Base-by-base conservation (phyloP, 2,329 filamentous ascomycete species). In the Anisogramma anomala region DNA sequence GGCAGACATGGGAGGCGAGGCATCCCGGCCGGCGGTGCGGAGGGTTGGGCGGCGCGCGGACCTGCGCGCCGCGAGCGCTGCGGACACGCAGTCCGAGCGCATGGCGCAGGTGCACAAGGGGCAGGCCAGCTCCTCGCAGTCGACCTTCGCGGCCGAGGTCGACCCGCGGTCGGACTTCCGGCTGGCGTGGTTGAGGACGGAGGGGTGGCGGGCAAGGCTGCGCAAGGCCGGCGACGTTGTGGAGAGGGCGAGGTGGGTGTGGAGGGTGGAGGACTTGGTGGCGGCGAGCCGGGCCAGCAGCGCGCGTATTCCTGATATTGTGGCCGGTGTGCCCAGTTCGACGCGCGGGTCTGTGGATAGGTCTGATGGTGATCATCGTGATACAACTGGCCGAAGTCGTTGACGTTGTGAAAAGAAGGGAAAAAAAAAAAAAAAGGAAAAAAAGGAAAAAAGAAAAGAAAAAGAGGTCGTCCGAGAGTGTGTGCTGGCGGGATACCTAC, bases 171-270 rank as follows among this genome's bases (percentile, higher is more conserved):
- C 41, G 6, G 53, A 56, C 0, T 58, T 50, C 34, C 54, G 61
- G 8, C 50, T 62, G 15, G 56, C 62, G 2, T 65, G 61, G 60
- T 42, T 61, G 27, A 62, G 54, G 41, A 56, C 56, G 2, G 54
- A 63, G 41, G 62, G 62, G 2, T 64, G 62, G 62, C 53, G 59
- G 15, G 53, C 53, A 27, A 50, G 54, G 37, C 43, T 64, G 19
- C 49, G 51, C 4, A 53, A 49, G 31, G 54, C 55, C 3, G 54
- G 56, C 2, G 57, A 62, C 33, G 35, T 56, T 7, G 50, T 64
- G 1, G 60, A 64, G 50, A 49, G 47, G 50, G 49, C 52, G 7
- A 49, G 59, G 17, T 56, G 57, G 55, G 55, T 58, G 43, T 57
- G 55, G 54, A 45, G 50, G 23, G 19, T 55, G 14, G 51, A 54